Evolutionary conservation across 805 yeast genomes (phyloP).

Genomic region (Kuraishia piskuri): DNA sequence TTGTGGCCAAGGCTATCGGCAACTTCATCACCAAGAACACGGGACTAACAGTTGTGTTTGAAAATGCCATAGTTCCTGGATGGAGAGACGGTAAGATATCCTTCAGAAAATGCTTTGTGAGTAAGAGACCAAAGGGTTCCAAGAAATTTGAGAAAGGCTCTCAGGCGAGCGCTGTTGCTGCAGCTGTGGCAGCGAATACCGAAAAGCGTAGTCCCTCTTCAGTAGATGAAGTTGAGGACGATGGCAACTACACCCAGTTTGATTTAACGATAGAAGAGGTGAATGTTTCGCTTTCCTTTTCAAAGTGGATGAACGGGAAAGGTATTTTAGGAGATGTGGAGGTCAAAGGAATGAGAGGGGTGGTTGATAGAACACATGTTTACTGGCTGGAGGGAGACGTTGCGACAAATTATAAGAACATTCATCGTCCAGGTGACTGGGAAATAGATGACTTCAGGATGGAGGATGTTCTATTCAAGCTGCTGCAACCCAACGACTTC

Average conservation of each 20-base stretch:
- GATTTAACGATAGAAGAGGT: conserved; percentile 86
- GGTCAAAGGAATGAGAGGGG: conserved; percentile 82
- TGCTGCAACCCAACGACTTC: conserved; percentile 74
- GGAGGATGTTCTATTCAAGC: conserved; percentile 78
- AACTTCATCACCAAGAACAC: conserved; percentile 77
- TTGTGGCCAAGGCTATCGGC: conserved; percentile 75
- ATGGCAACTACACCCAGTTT: conserved; percentile 94
- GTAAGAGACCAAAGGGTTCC: conserved; percentile 59
- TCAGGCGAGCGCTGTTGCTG: conserved; percentile 61
- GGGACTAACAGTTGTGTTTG: conserved; percentile 77
- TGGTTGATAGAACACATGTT: conserved; percentile 85
- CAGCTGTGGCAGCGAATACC: conserved; percentile 24
- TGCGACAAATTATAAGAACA: conserved; percentile 66
- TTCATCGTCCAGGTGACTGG: conserved; percentile 81
- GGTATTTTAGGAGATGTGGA: conserved; percentile 81
- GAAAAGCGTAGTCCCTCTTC: conserved; percentile 3
- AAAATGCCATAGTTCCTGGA: conserved; percentile 88
- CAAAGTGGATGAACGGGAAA: conserved; percentile 82
- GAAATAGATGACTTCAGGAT: conserved; percentile 76
- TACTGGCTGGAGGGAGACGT: conserved; percentile 75
- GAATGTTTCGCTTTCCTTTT: conserved; percentile 68
- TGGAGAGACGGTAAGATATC: conserved; percentile 85
- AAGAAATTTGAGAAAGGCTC: conserved; percentile 59
- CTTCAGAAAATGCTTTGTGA: conserved; percentile 77
- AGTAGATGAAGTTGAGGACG: conserved; percentile 45